Conservation (phyloP, 192 early-diverging fungal genomes). For the Entomortierella chlamydospora region DNA sequence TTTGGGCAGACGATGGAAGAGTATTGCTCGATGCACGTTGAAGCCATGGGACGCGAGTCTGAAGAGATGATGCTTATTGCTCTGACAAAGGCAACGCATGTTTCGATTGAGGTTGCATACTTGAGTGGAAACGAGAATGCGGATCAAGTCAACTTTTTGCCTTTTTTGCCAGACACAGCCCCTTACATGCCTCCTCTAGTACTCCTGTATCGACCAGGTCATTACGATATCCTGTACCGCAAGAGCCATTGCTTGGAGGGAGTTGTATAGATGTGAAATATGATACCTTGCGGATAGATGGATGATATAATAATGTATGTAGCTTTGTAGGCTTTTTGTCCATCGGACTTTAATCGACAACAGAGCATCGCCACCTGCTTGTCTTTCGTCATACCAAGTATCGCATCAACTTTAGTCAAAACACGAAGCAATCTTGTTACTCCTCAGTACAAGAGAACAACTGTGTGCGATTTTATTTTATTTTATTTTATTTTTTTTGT, state of each 20-base stretch:
- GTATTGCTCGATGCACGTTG: conserved; percentile 65
- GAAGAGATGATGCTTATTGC: conserved; percentile 87
- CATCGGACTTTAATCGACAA: no score
- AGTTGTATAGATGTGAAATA: conserved; percentile 32
- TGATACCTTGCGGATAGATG: no score
- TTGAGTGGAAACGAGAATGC: conserved; percentile 67
- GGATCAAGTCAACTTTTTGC: conserved; percentile 75
- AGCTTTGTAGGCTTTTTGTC: no score
- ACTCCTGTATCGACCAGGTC: conserved; percentile 68
- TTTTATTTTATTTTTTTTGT: no score
- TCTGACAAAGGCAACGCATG: conserved; percentile 71
- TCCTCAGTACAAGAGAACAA: no score
- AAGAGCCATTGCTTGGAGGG: conserved; percentile 55
- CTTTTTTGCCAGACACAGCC: conserved; percentile 73
- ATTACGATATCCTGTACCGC: conserved; percentile 83
- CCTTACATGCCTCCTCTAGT: conserved; percentile 55
- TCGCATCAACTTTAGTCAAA: no score
- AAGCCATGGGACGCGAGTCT: conserved; percentile 75
- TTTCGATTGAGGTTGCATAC: conserved; percentile 76
- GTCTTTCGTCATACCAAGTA: no score
- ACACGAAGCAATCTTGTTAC: no score
- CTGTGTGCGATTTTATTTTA: no score
- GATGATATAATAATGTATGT: no score
- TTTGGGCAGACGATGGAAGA: conserved; percentile 67
- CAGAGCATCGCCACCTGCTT: no score